phyloP scores from a whole-genome alignment of 2,329 filamentous ascomycete genomes.

The Coniosporium tulheliwenetii region DNA sequence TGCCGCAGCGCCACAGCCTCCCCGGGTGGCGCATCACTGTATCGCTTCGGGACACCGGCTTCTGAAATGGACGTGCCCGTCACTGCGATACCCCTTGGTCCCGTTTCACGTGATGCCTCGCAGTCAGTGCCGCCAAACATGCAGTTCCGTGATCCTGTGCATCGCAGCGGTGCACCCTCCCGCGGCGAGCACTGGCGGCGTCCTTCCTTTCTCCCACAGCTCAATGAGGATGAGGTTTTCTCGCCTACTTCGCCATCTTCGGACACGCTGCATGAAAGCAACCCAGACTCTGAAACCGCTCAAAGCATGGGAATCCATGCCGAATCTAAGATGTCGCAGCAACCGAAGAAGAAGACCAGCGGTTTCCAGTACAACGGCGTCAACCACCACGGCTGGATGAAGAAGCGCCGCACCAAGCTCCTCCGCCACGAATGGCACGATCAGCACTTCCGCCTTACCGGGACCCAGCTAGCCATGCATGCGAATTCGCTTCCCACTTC shows the following conservation, averaged over 20 bases:
- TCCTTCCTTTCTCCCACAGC: conserved; percentile 56
- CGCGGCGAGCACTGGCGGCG: conserved; percentile 34
- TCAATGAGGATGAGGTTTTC: conserved; percentile 41
- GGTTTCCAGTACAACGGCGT: conserved; percentile 24
- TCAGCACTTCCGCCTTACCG: conserved; percentile 71
- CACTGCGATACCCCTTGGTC: conserved; percentile 54
- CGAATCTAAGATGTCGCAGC: conserved; percentile 14
- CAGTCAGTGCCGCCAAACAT: conserved; percentile 92
- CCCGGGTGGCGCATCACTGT: conserved; percentile 41
- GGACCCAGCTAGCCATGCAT: conserved; percentile 51
- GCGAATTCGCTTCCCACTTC: conserved; percentile 33
- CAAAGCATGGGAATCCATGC: conserved; percentile 10
- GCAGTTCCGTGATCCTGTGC: conserved; percentile 48
- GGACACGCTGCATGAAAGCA: conserved; percentile 16
- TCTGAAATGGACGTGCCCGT: conserved; percentile 83
- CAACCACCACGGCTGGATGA: conserved; percentile 75
- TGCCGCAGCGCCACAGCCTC: conserved; percentile 30
- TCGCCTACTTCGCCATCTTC: conserved; percentile 1
- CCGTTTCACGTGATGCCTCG: conserved; percentile 61
- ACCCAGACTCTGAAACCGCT: conserved; percentile 16
- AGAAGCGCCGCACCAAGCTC: conserved; percentile 80
- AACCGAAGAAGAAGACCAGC: conserved; percentile 10
- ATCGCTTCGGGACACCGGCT: conserved; percentile 71
- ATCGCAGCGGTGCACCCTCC: conserved; percentile 23
- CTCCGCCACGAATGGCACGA: conserved; percentile 89